Evolutionary conservation across 345 rosid species (phyloP), one percentile per base, ranked within the genome.

Genomic region (Salix brachista): DNA sequence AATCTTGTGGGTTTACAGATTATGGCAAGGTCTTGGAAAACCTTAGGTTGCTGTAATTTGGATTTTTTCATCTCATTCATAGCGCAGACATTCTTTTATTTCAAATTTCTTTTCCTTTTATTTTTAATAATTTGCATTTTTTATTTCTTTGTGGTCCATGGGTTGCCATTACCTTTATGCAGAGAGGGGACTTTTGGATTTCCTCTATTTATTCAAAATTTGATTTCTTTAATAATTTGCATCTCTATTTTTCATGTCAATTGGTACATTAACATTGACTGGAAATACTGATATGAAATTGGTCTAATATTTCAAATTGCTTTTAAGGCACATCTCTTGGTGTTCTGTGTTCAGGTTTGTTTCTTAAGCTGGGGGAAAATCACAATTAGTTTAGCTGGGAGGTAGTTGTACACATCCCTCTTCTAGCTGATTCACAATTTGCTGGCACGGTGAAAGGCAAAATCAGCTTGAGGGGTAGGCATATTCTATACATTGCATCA

Each of bases 291-390:
- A 42, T 52, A 32, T 34, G 39, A 72, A 66, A 67, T 41, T 50
- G 18, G 26, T 62, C 58, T 44, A 68, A 65, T 39, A 71, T 71
- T 71, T 66, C 54, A 83, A 73, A 61, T 65, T 28, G 65, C 75
- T 72, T 75, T 75, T 19, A 78, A 72, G 75, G 76, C 60, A 56
- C 64, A 48, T 32, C 28, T 75, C 61, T 72, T 68, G 73, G 76
- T 76, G 78, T 48, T 64, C 36, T 75, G 48, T 83, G 75, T 75
- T 67, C 82, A 78, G 84, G 84, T 78, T 80, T 62, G 81, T 77
- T 67, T 74, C 52, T 54, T 60, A 74, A 69, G 79, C 82, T 50
- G 41, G 75, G 71, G 70, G 79, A 28, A 83, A 70, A 69, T 75
- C 68, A 48, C 66, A 34, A 32, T 69, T 61, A 73, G 68, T 74